phyloP scores from a whole-genome alignment of 257 asterid species.

The Solanum tarapatanum region DNA sequence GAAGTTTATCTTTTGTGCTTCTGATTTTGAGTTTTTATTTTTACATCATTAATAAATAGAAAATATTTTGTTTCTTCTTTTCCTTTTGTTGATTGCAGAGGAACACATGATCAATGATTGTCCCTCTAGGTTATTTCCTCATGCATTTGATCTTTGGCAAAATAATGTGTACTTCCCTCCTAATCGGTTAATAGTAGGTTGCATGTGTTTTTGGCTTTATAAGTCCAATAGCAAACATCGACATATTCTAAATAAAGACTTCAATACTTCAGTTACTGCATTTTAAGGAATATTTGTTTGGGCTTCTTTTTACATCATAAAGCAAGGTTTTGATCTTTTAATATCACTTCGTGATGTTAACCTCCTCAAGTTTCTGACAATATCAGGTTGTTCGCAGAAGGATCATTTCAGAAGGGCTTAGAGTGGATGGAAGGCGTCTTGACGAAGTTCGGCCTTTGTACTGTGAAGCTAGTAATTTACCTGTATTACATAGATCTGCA shows the following conservation, averaged over 20 bases:
- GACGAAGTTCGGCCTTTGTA: constrained; percentile 85
- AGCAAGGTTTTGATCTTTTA: not conserved
- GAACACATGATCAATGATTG: not conserved
- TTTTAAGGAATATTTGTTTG: not conserved
- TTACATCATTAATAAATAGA: not conserved
- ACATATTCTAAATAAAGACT: not conserved
- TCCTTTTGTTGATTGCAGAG: not conserved
- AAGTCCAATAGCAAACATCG: not conserved
- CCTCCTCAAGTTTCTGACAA: constrained; percentile 6
- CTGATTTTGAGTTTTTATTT: not conserved
- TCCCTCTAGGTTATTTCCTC: not conserved
- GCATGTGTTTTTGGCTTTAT: not conserved
- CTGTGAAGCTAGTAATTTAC: constrained; percentile 84
- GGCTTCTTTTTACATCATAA: not conserved
- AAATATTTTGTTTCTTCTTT: not conserved
- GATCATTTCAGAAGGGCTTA: constrained; percentile 65
- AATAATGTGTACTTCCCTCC: not conserved
- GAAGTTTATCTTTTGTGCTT: not conserved
- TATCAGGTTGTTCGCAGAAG: constrained; percentile 78
- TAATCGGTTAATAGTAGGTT: not conserved
- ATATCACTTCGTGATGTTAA: not conserved
- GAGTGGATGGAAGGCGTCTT: constrained; percentile 88
- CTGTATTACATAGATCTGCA: constrained; percentile 75
- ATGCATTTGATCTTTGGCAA: not conserved
- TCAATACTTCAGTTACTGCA: not conserved